Evolutionary conservation across 169 alveolate species (phyloP).

Genomic region (Cryptosporidium muris): DNA sequence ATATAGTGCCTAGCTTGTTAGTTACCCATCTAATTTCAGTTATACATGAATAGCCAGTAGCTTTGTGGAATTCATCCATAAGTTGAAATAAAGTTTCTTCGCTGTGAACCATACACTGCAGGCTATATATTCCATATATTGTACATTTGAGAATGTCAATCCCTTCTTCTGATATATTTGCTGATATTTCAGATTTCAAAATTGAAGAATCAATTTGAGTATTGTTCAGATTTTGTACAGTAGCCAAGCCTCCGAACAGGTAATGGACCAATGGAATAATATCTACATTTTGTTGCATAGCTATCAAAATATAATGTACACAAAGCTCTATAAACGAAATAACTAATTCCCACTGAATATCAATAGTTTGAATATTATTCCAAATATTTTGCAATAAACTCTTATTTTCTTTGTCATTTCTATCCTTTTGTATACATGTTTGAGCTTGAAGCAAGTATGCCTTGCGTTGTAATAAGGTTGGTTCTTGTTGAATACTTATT

Average conservation of each 20-base stretch:
- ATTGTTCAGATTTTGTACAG: not conserved
- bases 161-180: constrained; percentile 43
- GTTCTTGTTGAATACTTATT: constrained; percentile 44
- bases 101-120: constrained; percentile 47
- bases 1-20: not conserved
- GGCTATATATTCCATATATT: constrained; percentile 17
- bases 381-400: constrained; percentile 27
- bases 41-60: constrained; percentile 47
- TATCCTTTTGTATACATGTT: constrained; percentile 49
- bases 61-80: constrained; percentile 42
- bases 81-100: constrained; percentile 42
- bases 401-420: constrained; percentile 39
- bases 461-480: constrained; percentile 42
- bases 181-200: not conserved
- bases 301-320: constrained; percentile 44
- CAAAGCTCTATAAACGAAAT: constrained; percentile 16
- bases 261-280: constrained; percentile 26
- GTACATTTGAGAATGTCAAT: constrained; percentile 17
- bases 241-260: constrained; percentile 12
- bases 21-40: constrained; percentile 68
- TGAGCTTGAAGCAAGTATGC: constrained; percentile 42
- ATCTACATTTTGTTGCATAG: constrained; percentile 48
- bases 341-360: constrained; percentile 34
- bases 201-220: not conserved
- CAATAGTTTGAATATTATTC: constrained; percentile 28